A percentile compares a stretch with the other conserved stretches of the same genome.
Evolutionary conservation across 495 filamentous ascomycete genomes (phyloP).

Genomic region (Neurospora hispaniola): DNA sequence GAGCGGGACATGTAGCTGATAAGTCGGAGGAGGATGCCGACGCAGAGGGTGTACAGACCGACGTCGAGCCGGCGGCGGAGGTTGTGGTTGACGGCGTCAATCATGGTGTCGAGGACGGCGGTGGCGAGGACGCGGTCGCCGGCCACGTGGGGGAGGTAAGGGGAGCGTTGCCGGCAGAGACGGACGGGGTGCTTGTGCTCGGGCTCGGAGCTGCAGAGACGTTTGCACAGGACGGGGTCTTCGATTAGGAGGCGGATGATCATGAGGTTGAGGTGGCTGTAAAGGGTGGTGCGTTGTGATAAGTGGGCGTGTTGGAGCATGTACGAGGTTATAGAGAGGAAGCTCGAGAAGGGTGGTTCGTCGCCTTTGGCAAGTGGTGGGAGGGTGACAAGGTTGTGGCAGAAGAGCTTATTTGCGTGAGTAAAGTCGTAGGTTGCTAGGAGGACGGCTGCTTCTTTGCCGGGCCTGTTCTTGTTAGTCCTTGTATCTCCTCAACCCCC

Average conservation of each 20-base stretch:
- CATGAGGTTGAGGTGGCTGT: constrained; percentile 73
- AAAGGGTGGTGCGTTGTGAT: constrained; percentile 62
- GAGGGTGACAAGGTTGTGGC: constrained; percentile 64
- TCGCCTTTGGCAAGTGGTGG: constrained; percentile 48
- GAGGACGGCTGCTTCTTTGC: constrained; percentile 64
- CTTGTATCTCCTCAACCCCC: background rate
- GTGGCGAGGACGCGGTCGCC: constrained; percentile 62
- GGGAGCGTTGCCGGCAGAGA: constrained; percentile 81
- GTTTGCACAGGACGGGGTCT: constrained; percentile 74
- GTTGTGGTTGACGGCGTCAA: constrained; percentile 92
- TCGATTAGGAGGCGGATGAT: constrained; percentile 81
- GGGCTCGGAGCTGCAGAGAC: constrained; percentile 66
- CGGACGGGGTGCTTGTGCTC: constrained; percentile 57
- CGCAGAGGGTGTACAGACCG: constrained; percentile 66
- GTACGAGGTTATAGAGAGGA: constrained; percentile 85
- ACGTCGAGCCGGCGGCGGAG: constrained; percentile 75
- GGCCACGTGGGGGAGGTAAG: constrained; percentile 67
- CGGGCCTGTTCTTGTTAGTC: constrained; percentile 49
- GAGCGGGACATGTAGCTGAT: constrained; percentile 74
- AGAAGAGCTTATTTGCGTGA: constrained; percentile 92
- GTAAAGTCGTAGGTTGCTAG: constrained; percentile 88
- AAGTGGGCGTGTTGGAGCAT: constrained; percentile 87
- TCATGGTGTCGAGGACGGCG: constrained; percentile 70
- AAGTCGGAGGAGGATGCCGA: constrained; percentile 72
- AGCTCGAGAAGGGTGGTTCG: constrained; percentile 68